These are phyloP conservation scores for Acanthamoeba lugdunensis DNA, from an alignment of 208 protist genomes.

Conservation along the genomic window DNA sequence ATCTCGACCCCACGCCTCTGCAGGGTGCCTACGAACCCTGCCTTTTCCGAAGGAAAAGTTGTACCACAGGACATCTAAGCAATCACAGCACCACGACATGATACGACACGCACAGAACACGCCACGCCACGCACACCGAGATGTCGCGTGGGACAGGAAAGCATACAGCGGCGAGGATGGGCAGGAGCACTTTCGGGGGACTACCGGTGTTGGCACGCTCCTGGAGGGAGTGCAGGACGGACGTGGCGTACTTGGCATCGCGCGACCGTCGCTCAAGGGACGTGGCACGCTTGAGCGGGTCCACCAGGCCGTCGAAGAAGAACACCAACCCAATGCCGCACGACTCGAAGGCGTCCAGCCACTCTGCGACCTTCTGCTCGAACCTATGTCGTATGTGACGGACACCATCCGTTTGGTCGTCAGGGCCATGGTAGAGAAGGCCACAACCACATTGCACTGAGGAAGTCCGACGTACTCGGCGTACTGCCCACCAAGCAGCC, in stretches of 20 bases:
- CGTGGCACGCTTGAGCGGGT: conserved; percentile 34
- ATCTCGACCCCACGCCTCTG: conserved; percentile 17
- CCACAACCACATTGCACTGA: neutral
- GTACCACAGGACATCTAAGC: neutral
- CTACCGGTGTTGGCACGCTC: neutral
- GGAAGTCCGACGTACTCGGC: neutral
- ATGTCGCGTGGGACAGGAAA: neutral
- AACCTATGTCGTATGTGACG: neutral
- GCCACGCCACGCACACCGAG: neutral
- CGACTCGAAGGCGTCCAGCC: conserved; percentile 16
- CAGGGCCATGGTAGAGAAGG: neutral
- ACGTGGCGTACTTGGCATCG: neutral
- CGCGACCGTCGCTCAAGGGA: conserved; percentile 40
- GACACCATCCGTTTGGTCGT: neutral
- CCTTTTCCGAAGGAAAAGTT: neutral
- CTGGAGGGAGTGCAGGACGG: neutral
- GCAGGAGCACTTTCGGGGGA: neutral
- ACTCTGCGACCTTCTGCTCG: neutral
- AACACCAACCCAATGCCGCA: neutral
- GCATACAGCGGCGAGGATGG: neutral
- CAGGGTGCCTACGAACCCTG: neutral
- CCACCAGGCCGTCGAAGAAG: conserved; percentile 46
- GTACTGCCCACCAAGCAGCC: conserved; percentile 57
- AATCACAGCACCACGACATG: neutral
- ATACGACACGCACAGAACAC: neutral